A percentile compares a stretch with the other conserved stretches of the same genome.
Conservation (phyloP, 768 basidiomycete genomes). For the Tremella fuciformis region DNA sequence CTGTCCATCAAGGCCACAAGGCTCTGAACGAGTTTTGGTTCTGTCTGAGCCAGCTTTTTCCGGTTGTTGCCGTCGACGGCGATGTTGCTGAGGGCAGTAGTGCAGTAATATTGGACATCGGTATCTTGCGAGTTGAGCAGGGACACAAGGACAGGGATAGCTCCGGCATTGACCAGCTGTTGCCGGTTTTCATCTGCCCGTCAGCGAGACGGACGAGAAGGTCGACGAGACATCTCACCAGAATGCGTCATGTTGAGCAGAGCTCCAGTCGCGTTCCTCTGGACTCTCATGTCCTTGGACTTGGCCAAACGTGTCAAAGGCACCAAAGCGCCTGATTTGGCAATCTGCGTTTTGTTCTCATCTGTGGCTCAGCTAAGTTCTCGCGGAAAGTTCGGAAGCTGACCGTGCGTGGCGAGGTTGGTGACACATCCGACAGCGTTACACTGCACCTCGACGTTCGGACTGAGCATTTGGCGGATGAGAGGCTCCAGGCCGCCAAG, state of each 20-base stretch:
- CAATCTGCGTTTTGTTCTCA: slow-evolving; percentile 99
- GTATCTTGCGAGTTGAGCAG: slow-evolving; percentile 93
- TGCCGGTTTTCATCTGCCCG: slow-evolving; percentile 89
- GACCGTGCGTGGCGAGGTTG: slow-evolving; percentile 96
- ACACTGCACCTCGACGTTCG: slow-evolving; percentile 98
- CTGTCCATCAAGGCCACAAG: slow-evolving; percentile 96
- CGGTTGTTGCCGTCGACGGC: slow-evolving; percentile 92
- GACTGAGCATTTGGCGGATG: slow-evolving; percentile 97
- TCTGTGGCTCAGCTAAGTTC: slow-evolving; percentile 57
- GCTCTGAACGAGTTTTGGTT: slow-evolving; percentile 90
- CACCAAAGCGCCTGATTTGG: slow-evolving; percentile 96
- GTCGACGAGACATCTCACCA: slow-evolving; percentile 58
- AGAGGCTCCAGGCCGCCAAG: slow-evolving; percentile 95
- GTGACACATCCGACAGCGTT: slow-evolving; percentile 99
- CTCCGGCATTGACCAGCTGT: slow-evolving; percentile 95
- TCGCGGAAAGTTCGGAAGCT: slow-evolving; percentile 33
- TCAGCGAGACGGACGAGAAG: slow-evolving; percentile 6
- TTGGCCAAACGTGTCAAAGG: slow-evolving; percentile 92
- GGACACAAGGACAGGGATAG: slow-evolving; percentile 93
- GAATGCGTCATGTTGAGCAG: slow-evolving; percentile 99
- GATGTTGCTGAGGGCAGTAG: slow-evolving; percentile 95
- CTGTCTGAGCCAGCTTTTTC: slow-evolving; percentile 88
- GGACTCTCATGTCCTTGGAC: slow-evolving; percentile 98
- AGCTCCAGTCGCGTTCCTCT: slow-evolving; percentile 96
- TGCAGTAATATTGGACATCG: slow-evolving; percentile 99